These are phyloP conservation scores for Annona squamosa DNA, from an alignment of 164 flowering plant genomes.

Conservation along the genomic window DNA sequence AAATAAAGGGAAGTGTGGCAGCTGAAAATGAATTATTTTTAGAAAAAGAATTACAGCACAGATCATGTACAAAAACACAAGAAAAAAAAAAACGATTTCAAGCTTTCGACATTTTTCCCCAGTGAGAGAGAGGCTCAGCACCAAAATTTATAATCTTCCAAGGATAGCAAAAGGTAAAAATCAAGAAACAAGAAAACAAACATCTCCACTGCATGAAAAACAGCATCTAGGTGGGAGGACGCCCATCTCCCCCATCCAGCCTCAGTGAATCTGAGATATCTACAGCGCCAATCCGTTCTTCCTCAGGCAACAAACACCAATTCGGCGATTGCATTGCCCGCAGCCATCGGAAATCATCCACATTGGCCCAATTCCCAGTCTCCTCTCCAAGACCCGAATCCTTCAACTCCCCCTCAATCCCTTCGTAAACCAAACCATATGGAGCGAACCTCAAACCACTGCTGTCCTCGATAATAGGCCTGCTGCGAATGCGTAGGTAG, in stretches of 20 bases:
- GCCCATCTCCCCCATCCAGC: constrained; percentile 2
- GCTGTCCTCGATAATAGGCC: constrained; percentile 82
- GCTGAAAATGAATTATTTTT: background rate
- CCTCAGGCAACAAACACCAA: constrained; percentile 76
- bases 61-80: too few relatives aligned
- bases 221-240: background rate
- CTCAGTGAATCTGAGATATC: constrained; percentile 21
- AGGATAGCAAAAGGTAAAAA: too few relatives aligned
- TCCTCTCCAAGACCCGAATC: constrained; percentile 66
- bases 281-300: constrained; percentile 39
- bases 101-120: too few relatives aligned
- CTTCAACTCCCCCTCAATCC: constrained; percentile 56
- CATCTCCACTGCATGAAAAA: too few relatives aligned
- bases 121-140: too few relatives aligned
- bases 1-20: background rate
- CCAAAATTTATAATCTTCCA: too few relatives aligned
- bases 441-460: constrained; percentile 76
- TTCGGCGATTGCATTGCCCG: constrained; percentile 83
- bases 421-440: constrained; percentile 54
- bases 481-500: constrained; percentile 73
- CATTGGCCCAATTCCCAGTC: constrained; percentile 78
- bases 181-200: too few relatives aligned
- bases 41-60: too few relatives aligned
- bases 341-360: constrained; percentile 91
- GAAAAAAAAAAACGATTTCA: too few relatives aligned